These are phyloP conservation scores for Globisporangium heterothallicum DNA, from an alignment of 352 stramenopile genomes.

Conservation along the genomic window DNA sequence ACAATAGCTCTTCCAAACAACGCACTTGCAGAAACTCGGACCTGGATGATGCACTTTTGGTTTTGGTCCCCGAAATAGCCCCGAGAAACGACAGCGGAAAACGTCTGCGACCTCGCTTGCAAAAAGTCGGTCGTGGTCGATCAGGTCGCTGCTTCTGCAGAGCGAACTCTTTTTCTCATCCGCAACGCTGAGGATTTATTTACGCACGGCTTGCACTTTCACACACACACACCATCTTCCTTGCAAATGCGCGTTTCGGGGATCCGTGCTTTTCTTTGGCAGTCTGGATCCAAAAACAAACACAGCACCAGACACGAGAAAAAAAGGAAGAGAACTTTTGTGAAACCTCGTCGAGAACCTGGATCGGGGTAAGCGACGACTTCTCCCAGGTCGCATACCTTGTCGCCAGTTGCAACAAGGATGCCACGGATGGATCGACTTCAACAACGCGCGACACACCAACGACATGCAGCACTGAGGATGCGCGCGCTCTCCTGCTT, in stretches of 20 bases:
- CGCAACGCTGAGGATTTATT: background rate
- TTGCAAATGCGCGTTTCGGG: background rate
- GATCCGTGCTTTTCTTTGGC: background rate
- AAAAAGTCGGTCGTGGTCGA: too few relatives aligned
- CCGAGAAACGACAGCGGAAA: background rate
- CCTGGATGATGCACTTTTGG: too few relatives aligned
- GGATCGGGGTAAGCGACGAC: too few relatives aligned
- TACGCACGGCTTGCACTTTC: background rate
- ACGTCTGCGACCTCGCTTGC: background rate
- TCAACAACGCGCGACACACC: too few relatives aligned
- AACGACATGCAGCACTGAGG: background rate
- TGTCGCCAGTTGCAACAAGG: background rate
- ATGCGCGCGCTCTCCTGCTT: background rate
- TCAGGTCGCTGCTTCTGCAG: too few relatives aligned
- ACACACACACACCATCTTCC: background rate
- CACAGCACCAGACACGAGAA: background rate
- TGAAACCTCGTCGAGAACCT: background rate
- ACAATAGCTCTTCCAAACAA: too few relatives aligned
- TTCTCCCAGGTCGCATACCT: background rate
- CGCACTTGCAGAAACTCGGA: too few relatives aligned
- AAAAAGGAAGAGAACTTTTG: background rate
- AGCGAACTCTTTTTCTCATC: background rate
- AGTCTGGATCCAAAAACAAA: background rate
- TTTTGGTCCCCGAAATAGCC: background rate
- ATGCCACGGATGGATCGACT: background rate